Evolutionary conservation across 768 basidiomycete species (phyloP).

Genomic region (Amanita molliuscula): DNA sequence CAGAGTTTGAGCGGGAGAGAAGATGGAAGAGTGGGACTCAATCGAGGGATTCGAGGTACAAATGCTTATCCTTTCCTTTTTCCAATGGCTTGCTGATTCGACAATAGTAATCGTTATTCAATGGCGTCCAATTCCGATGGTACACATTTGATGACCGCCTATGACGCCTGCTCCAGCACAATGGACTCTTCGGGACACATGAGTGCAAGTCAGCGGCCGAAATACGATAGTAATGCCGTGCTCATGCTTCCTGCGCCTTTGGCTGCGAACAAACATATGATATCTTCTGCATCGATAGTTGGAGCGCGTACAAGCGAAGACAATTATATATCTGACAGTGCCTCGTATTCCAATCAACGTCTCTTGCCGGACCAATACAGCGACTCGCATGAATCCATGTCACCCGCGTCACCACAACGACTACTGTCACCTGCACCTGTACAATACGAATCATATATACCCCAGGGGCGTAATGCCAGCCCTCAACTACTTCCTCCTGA

Average conservation of each 20-base stretch:
- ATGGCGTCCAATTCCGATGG: constrained; percentile 69
- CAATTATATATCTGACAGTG: constrained; percentile 30
- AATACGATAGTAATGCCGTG: constrained; percentile 61
- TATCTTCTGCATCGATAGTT: constrained; percentile 39
- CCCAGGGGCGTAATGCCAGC: constrained; percentile 11
- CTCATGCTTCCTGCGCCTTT: constrained; percentile 72
- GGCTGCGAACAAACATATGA: constrained; percentile 42
- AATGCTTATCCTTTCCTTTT: constrained; percentile 31
- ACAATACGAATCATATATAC: constrained; percentile 16
- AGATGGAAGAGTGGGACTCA: constrained; percentile 85
- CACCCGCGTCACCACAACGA: constrained; percentile 17
- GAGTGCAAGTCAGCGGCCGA: constrained; percentile 32
- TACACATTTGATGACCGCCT: constrained; percentile 43
- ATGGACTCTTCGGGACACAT: constrained; percentile 41
- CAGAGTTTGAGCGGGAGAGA: constrained; percentile 92
- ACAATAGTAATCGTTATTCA: constrained; percentile 52
- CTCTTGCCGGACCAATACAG: constrained; percentile 30
- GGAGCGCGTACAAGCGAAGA: constrained; percentile 40
- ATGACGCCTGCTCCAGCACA: constrained; percentile 51
- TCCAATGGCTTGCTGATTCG: constrained; percentile 8
- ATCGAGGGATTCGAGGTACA: constrained; percentile 69
- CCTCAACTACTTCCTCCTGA: constrained; percentile 26
- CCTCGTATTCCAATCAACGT: constrained; percentile 30
- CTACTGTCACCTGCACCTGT: constrained; percentile 19
- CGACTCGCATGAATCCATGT: constrained; percentile 24